Base-by-base conservation (phyloP, 2,329 filamentous ascomycete genomes). In the Ophiocordyceps robertsii region DNA sequence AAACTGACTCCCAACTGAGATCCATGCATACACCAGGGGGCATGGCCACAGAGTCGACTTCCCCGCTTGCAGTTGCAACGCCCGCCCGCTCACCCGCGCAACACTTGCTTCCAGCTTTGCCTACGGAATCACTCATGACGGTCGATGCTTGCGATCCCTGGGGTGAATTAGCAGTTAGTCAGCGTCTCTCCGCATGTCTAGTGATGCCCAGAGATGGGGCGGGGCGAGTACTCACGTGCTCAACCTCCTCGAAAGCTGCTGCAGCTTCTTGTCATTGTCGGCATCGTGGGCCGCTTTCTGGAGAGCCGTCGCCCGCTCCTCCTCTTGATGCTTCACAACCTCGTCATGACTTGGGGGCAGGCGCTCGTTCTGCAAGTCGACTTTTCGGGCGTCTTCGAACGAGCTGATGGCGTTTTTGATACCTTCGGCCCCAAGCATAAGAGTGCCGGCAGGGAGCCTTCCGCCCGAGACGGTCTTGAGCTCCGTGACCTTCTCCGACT, bases 321-420 rank as follows among this genome's bases (percentile, higher is more conserved):
- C 82, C 56, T 88, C 84, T 47, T 81, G 85, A 60, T 83, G 85
- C 63, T 81, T 81, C 49, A 80, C 75, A 17, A 96, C 89, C 64
- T 98, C 92, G 39, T 96, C 90, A 47, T 92, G 84, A 49, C 78
- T 92, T 1, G 92, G 92, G 40, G 92, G 92, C 49, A 98, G 71
- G 48, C 87, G 77, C 67, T 98, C 92, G 62, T 98, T 98, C 67
- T 96, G 89, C 48, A 96, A 57, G 67, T 98, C 92, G 39, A 98
- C 89, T 71, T 95, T 96, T 49, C 88, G 76, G 14, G 92, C 92
- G 62, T 98, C 92, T 61, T 98, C 92, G 52, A 98, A 98, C 53
- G 79, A 93, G 64, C 79, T 90, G 55, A 98, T 98, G 30, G 92
- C 92, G 56, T 95, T 89, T 72, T 96, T 98, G 70, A 96, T 95